Conservation (phyloP, 768 basidiomycete species). For the Leccinum boreale region DNA sequence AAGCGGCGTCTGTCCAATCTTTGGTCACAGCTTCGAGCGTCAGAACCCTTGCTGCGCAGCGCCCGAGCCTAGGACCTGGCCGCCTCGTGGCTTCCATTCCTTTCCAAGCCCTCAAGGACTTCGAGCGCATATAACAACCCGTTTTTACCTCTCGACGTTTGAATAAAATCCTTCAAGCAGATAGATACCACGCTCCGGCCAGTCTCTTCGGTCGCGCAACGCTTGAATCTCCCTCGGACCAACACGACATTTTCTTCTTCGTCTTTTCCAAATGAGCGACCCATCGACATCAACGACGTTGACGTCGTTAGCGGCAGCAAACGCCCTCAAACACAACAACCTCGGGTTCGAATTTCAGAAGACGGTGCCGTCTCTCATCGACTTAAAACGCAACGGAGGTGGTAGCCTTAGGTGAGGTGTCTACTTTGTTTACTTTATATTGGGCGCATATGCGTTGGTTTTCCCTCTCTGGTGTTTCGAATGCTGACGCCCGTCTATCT, state of each 20-base stretch:
- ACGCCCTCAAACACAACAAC: neutral
- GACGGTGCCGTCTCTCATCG: neutral
- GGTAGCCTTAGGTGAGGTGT: neutral
- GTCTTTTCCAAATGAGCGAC: neutral
- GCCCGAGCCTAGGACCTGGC: neutral
- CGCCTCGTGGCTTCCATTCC: slow-evolving; percentile 10
- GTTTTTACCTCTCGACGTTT: neutral
- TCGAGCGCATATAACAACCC: neutral
- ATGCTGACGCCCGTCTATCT: neutral
- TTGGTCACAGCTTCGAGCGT: neutral
- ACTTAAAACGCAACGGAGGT: neutral
- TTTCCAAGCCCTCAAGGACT: neutral
- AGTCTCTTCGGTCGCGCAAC: neutral
- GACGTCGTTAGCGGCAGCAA: neutral
- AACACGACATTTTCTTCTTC: neutral
- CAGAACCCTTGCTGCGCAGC: neutral
- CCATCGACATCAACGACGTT: neutral
- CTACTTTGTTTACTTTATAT: neutral
- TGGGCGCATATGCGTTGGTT: neutral
- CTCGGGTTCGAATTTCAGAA: neutral
- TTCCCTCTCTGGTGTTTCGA: neutral
- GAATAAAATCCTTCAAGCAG: neutral
- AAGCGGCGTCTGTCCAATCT: neutral
- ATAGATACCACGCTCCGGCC: neutral
- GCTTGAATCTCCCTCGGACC: neutral